A percentile compares a stretch with the other conserved stretches of the same genome.
phyloP scores from a whole-genome alignment of 176 grass and related monocot genomes.

The Raddia distichophylla region DNA sequence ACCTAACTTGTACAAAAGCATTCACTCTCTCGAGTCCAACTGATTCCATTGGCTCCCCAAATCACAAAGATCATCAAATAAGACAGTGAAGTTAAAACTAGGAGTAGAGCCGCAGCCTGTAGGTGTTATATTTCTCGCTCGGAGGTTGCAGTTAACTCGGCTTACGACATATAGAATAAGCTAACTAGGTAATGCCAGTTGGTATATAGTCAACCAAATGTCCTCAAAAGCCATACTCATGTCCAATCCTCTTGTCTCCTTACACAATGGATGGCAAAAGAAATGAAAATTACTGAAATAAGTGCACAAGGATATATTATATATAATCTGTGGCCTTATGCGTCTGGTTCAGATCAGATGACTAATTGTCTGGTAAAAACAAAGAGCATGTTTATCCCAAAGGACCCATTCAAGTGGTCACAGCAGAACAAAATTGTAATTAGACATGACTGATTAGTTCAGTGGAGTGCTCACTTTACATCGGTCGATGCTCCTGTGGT shows the following conservation, averaged over 20 bases:
- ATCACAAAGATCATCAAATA: not conserved
- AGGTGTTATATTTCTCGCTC: not conserved
- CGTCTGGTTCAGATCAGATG: not conserved
- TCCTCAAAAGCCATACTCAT: not conserved
- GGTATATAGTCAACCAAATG: conserved; percentile 26
- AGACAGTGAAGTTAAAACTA: not conserved
- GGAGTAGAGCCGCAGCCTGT: not conserved
- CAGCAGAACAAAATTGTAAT: not conserved
- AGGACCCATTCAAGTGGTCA: not conserved
- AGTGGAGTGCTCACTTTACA: conserved; percentile 16
- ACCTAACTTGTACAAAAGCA: conserved; percentile 42
- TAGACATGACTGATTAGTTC: not conserved
- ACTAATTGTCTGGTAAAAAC: not conserved
- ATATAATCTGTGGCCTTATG: not conserved
- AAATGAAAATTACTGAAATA: not conserved
- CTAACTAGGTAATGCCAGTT: conserved; percentile 6
- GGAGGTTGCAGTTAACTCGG: not conserved
- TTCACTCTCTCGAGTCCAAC: conserved; percentile 40
- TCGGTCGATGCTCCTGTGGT: not conserved
- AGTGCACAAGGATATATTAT: not conserved
- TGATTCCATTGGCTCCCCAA: conserved; percentile 3
- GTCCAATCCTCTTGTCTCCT: conserved; percentile 33
- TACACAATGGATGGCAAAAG: not conserved
- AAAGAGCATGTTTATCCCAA: not conserved
- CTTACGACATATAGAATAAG: not conserved